A percentile compares a stretch with the other conserved stretches of the same genome.
phyloP scores from a whole-genome alignment of 306 rosid genomes.

The Biancaea sappan region DNA sequence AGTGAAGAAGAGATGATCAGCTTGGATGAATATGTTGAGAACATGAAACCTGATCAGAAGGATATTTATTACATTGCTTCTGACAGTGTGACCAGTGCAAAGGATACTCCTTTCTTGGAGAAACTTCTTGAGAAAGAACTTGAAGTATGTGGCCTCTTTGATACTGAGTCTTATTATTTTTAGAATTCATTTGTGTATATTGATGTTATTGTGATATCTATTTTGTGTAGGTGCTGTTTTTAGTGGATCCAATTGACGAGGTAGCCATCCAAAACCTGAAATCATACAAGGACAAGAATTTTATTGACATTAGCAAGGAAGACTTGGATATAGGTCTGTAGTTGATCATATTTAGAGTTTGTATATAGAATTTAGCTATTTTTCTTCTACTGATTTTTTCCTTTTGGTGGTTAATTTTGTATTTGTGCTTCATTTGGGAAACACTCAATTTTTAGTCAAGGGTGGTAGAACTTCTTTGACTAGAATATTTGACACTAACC shows the following conservation, averaged over 20 bases:
- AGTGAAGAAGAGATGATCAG: slow-evolving; percentile 82
- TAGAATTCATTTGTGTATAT: not conserved
- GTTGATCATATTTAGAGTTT: not conserved
- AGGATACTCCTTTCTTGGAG: slow-evolving; percentile 94
- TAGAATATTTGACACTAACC: slow-evolving; percentile 9
- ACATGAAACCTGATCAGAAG: slow-evolving; percentile 96
- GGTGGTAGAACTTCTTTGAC: slow-evolving; percentile 6
- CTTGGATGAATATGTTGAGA: slow-evolving; percentile 95
- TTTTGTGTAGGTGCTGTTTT: slow-evolving; percentile 72
- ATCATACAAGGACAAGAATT: slow-evolving; percentile 87
- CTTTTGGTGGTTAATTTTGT: not conserved
- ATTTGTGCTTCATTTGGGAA: slow-evolving; percentile 3
- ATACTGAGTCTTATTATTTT: not conserved
- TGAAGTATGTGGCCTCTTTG: slow-evolving; percentile 57
- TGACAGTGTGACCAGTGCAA: slow-evolving; percentile 93
- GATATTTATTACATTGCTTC: slow-evolving; percentile 89
- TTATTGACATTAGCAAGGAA: slow-evolving; percentile 97
- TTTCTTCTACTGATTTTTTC: slow-evolving; percentile 31
- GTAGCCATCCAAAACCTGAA: slow-evolving; percentile 92
- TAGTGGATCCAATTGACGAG: slow-evolving; percentile 97
- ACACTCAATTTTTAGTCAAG: not conserved
- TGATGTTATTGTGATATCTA: slow-evolving; percentile 29
- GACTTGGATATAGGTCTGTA: slow-evolving; percentile 85
- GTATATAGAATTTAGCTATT: not conserved
- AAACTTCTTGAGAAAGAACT: slow-evolving; percentile 74